Percentiles rank a stretch among this genome's conserved stretches.
These are phyloP conservation scores for Salix udensis DNA, from an alignment of 345 rosid species.

Conservation along the genomic window DNA sequence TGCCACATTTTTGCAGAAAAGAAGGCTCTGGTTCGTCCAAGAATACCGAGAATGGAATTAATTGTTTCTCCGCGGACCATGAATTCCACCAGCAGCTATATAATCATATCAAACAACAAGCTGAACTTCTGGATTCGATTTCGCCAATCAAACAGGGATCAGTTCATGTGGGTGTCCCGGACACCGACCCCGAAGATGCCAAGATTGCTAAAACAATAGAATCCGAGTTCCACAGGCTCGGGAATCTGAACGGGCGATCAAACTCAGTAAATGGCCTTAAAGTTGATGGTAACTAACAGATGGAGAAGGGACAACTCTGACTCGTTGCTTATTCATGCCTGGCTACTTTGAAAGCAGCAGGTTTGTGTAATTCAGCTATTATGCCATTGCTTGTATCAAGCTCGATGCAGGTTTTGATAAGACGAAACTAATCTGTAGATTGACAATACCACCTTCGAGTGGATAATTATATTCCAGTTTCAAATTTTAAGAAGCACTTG, in stretches of 20 bases:
- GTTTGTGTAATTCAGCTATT: constrained; percentile 13
- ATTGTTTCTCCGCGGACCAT: constrained; percentile 29
- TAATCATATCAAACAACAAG: constrained; percentile 25
- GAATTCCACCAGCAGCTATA: constrained; percentile 28
- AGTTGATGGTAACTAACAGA: constrained; percentile 25
- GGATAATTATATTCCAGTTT: constrained; percentile 6
- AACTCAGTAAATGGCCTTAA: constrained; percentile 33
- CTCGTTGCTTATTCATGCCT: constrained; percentile 7
- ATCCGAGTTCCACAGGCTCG: constrained; percentile 50
- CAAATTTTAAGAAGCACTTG: background rate
- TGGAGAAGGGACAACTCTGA: too few relatives aligned
- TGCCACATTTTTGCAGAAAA: constrained; percentile 49
- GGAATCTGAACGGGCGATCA: constrained; percentile 35
- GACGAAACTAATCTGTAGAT: constrained; percentile 14
- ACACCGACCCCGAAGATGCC: constrained; percentile 24
- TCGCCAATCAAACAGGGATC: constrained; percentile 27
- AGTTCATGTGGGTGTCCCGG: constrained; percentile 24
- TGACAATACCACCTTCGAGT: constrained; percentile 15
- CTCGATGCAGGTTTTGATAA: constrained; percentile 38
- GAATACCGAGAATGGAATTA: constrained; percentile 6
- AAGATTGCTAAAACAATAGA: constrained; percentile 26
- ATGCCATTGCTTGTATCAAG: constrained; percentile 36
- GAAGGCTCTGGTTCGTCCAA: constrained; percentile 55
- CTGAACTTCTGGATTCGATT: constrained; percentile 13
- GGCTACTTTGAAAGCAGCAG: constrained; percentile 17